Evolutionary conservation across 2,329 filamentous ascomycete genomes (phyloP), one percentile per base, ranked within the genome.

Genomic region (Fusarium cicatricum): DNA sequence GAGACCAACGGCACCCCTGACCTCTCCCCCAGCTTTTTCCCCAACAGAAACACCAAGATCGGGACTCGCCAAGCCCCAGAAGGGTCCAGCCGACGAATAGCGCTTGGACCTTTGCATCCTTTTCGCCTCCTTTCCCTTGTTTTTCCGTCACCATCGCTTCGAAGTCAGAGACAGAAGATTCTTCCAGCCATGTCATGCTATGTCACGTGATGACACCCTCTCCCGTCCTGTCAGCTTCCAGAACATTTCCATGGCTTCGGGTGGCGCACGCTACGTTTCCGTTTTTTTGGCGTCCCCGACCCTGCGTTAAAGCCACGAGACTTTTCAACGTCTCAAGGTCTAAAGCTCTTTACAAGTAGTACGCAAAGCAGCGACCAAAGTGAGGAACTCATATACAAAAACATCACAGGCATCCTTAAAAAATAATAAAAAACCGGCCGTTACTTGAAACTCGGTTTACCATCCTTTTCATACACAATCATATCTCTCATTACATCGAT

Each of bases 41-140:
- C 66, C 66, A 67, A 69, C 62, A 69, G 65, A 69, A 65, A 66
- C 62, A 21, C 39, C 47, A 53, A 50, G 64, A 69, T 69, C 64
- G 64, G 57, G 47, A 44, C 44, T 53, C 55, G 62, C 66, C 64
- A 69, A 67, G 64, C 55, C 44, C 26, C 39, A 42, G 34, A 28
- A 32, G 31, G 39, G 40, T 47, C 58, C 50, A 56, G 26, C 49
- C 34, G 37, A 26, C 48, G 33, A 55, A 53, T 62, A 41, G 52
- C 41, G 47, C 47, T 49, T 55, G 46, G 52, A 15, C 52, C 40
- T 37, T 39, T 45, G 29, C 28, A 21, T 33, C 38, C 43, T 46
- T 43, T 46, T 40, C 53, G 45, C 36, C 42, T 47, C 46, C 31
- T 37, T 21, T 53, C 45, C 45, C 45, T 40, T 51, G 21, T 23